Conservation (phyloP, 768 basidiomycete genomes). For the Cubamyces lactineus region DNA sequence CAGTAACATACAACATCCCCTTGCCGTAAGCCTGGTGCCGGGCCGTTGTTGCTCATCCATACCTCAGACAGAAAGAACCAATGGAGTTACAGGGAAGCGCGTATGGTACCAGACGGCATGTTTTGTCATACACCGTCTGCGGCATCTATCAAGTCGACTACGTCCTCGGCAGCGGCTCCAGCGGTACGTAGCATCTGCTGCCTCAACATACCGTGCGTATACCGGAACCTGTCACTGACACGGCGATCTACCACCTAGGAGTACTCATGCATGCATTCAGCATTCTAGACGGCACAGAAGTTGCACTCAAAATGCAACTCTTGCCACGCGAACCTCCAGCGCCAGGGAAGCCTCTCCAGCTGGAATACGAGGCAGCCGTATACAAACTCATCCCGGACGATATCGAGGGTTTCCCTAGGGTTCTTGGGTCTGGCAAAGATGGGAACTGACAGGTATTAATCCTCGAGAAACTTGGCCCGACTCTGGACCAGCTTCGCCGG, state of each 20-base stretch:
- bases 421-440: constrained; percentile 25
- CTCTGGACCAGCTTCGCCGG: constrained; percentile 21
- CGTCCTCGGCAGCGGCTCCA: background rate
- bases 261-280: background rate
- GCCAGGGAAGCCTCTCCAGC: background rate
- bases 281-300: background rate
- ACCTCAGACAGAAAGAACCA: no score
- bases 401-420: constrained; percentile 15
- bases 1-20: no score
- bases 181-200: background rate
- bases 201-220: background rate
- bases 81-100: no score
- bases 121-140: background rate
- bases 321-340: background rate
- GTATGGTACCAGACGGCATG: no score
- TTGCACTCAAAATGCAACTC: constrained; percentile 13
- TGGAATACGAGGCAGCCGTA: constrained; percentile 26
- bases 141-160: background rate
- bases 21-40: no score
- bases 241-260: background rate
- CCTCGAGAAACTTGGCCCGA: constrained; percentile 31
- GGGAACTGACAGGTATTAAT: constrained; percentile 19
- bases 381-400: constrained; percentile 24
- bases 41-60: no score
- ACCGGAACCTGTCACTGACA: no score